A percentile compares a stretch with the other conserved stretches of the same genome.
Conservation (phyloP, 495 filamentous ascomycete genomes). For the Annulohypoxylon maeteangense region DNA sequence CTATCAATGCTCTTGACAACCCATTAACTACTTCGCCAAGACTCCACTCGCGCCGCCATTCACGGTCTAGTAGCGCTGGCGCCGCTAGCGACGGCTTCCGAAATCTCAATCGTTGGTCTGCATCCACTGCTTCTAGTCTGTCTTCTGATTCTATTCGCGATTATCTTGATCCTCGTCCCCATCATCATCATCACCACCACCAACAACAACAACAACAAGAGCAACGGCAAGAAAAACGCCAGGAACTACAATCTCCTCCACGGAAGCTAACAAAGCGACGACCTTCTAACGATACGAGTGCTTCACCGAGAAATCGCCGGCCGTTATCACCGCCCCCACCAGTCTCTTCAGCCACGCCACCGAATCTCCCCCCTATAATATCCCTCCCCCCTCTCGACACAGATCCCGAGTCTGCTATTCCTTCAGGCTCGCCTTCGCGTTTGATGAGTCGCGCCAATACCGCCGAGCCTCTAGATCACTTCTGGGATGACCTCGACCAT, state of each 20-base stretch:
- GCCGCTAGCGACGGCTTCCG: slow-evolving; percentile 71
- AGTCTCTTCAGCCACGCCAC: slow-evolving; percentile 49
- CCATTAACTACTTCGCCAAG: slow-evolving; percentile 8
- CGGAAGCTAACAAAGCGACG: slow-evolving; percentile 39
- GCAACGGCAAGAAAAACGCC: slow-evolving; percentile 1
- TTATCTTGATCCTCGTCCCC: slow-evolving; percentile 2
- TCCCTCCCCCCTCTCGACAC: slow-evolving; percentile 43
- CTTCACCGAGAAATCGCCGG: slow-evolving; percentile 34
- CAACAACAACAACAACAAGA: neutral
- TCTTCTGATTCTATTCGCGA: slow-evolving; percentile 61
- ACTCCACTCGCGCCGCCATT: slow-evolving; percentile 42
- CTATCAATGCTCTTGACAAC: slow-evolving; percentile 26
- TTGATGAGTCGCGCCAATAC: slow-evolving; percentile 35
- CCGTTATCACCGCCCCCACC: slow-evolving; percentile 46
- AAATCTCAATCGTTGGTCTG: slow-evolving; percentile 85
- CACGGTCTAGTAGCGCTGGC: slow-evolving; percentile 56
- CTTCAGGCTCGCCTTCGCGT: slow-evolving; percentile 19
- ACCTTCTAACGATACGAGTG: slow-evolving; percentile 33
- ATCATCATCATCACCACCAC: neutral
- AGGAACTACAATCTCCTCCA: slow-evolving; percentile 40
- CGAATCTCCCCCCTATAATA: slow-evolving; percentile 44
- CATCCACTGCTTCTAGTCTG: slow-evolving; percentile 77
- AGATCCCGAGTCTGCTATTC: slow-evolving; percentile 35
- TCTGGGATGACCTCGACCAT: slow-evolving; percentile 36
- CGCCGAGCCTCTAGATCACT: slow-evolving; percentile 33